Evolutionary conservation across 768 basidiomycete genomes (phyloP), one percentile per base, ranked within the genome.

Genomic region (Phaffia tasmanica): DNA sequence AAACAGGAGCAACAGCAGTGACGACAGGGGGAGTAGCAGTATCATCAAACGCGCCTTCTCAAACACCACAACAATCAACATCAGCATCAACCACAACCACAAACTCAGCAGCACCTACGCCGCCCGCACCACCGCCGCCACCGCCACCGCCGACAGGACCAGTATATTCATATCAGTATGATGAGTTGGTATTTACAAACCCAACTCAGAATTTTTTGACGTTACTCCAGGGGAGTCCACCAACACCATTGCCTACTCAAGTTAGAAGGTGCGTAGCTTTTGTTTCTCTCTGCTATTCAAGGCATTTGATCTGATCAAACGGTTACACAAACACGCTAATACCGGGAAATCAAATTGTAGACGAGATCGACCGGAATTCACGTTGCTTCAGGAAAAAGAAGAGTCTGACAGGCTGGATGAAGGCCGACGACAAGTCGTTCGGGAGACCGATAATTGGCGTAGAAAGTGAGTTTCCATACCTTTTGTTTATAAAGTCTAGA

Each of bases 91-190:
- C 29, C 23, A 29, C 54, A 55, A 11, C 55, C 3, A 25, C 27
- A 27, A 27, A 27, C 15, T 16, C 64, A 19, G 58, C 62, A 9
- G 30, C 70, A 6, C 58, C 68, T 32, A 50, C 61, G n/a, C 30
- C 86, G 85, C 0, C 70, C n/a, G 57, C 62, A 27, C 35, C 63
- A 27, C 60, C 70, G 27, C 56, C 63, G 16, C 9, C 47, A 16
- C 70, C 64, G 15, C 47, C 63, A 23, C 69, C 71, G 23, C 70
- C 69, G n/a, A 63, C 66, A 29, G 70, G 68, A 15, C 87, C 88
- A 0, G 89, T 99, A 32, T 88, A 95, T 75, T 88, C 90, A 0
- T 99, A 94, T 93, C 94, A 98, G 73, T 98, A 98, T 78, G 94
- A 98, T 77, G 95, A 99, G 77, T 83, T 98, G 70, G 89, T 98